Base-by-base conservation (phyloP, 192 early-diverging fungal species). In the Diversispora eburnea region DNA sequence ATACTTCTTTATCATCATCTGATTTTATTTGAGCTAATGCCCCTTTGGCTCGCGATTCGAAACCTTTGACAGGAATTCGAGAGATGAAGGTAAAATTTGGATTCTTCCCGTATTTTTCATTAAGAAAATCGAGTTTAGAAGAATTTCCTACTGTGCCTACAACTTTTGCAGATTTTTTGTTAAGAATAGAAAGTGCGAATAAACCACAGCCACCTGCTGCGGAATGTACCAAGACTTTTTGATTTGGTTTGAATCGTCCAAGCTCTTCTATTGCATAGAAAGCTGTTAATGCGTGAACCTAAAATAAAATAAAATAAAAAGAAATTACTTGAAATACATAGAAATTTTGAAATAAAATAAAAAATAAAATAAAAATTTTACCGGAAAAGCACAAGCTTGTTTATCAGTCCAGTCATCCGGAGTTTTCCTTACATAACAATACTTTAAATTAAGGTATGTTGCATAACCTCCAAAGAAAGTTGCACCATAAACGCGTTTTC, bases 251-350 rank as follows among this genome's bases (percentile, higher is more conserved):
- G 13, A 66, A 20, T 20, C 51, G 4, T n/a, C 59, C 72, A 33
- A 74, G 47, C 49, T 62, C 61, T 47, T 66, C 39, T 20, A 74
- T 2, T 20, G 72, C 54, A 55, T 74, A 74, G 49, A 41, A 74
- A 42, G 63, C 63, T 33, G 72, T 74, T 20, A 74, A n/a, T 42
- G 72, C 63, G 51, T 74, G 72, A 12, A 51, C 72, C 72, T 74
- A 64, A n/a, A n/a, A n/a, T n/a, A n/a, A n/a, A 17, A 55, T 54
- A 0, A 12, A n/a, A n/a, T 1, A 42, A 39, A 17, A 25, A 43
- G 49, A n/a, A 45, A 25, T 20, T 57, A 56, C 7, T n/a, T 19
- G 55, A 19, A 22, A 33, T 55, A 56, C 7, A 19, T 58, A 12
- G 1, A 22, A 43, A n/a, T 22, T n/a, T 70, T 45, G 8, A 19